A percentile compares a stretch with the other conserved stretches of the same genome.
Conservation (phyloP, 352 stramenopile species). For the Pythium dissotocum region DNA sequence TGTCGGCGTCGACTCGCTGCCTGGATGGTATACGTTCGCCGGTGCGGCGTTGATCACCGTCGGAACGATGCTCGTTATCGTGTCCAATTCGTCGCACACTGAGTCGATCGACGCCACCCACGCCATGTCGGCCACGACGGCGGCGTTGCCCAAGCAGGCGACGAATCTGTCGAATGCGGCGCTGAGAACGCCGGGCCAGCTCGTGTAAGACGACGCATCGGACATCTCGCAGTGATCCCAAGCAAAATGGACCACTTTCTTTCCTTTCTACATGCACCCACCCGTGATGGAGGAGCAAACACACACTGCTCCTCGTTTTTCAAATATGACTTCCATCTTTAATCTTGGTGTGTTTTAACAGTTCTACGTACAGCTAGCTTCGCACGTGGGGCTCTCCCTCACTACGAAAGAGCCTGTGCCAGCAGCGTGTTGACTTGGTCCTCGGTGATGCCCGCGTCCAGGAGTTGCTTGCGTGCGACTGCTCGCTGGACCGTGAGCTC, state of each 20-base stretch:
- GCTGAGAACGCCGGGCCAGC: conserved; percentile 25
- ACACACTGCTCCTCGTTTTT: not conserved
- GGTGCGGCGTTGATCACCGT: conserved; percentile 67
- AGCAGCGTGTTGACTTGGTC: conserved; percentile 39
- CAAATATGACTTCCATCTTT: conserved; percentile 11
- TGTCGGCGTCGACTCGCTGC: conserved; percentile 74
- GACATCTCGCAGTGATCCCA: not conserved
- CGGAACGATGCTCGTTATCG: conserved; percentile 73
- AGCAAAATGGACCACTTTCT: not conserved
- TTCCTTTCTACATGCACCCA: not conserved
- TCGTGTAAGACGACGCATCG: conserved; percentile 22
- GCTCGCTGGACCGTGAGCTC: conserved; percentile 53
- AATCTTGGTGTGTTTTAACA: conserved; percentile 3
- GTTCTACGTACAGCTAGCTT: not conserved
- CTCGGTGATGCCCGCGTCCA: conserved; percentile 46
- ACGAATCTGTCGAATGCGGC: conserved; percentile 32
- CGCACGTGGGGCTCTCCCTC: not conserved
- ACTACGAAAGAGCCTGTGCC: conserved; percentile 10
- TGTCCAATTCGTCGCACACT: conserved; percentile 70
- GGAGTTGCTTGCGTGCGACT: conserved; percentile 52
- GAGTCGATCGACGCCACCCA: conserved; percentile 86
- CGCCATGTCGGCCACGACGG: conserved; percentile 59
- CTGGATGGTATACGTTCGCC: conserved; percentile 63
- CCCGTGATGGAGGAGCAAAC: conserved; percentile 2
- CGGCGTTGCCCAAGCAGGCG: conserved; percentile 39